Percentiles rank a stretch among this genome's conserved stretches.
Conservation (phyloP, 306 rosid genomes). For the Prunus padus region DNA sequence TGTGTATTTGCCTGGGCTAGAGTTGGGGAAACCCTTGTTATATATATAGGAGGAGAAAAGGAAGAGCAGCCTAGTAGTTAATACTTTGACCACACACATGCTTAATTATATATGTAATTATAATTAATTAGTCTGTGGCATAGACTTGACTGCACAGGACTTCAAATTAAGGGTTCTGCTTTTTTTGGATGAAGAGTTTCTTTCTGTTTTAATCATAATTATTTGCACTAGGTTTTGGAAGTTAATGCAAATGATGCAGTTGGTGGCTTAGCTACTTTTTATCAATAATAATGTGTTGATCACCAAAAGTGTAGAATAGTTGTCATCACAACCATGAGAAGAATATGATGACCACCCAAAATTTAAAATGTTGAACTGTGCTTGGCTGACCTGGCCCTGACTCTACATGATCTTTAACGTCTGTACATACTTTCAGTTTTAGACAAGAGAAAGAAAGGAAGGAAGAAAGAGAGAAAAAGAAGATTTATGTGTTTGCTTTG, state of each 20-base stretch:
- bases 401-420: conserved; percentile 6
- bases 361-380: not conserved
- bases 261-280: not conserved
- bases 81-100: not conserved
- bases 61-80: not conserved
- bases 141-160: not conserved
- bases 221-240: not conserved
- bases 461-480: not conserved
- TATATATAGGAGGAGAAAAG: not conserved
- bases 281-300: no score
- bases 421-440: not conserved
- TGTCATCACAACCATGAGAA: not conserved
- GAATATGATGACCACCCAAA: not conserved
- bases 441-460: not conserved
- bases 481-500: not conserved
- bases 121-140: not conserved
- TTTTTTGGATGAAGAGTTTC: no score
- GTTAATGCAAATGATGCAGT: not conserved
- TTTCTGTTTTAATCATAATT: no score
- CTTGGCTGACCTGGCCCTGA: conserved; percentile 10
- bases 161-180: no score
- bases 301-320: not conserved
- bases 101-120: not conserved
- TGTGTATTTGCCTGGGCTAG: not conserved
- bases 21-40: not conserved